A percentile compares a stretch with the other conserved stretches of the same genome.
phyloP scores from a whole-genome alignment of 306 rosid species.

The Pueraria montana region DNA sequence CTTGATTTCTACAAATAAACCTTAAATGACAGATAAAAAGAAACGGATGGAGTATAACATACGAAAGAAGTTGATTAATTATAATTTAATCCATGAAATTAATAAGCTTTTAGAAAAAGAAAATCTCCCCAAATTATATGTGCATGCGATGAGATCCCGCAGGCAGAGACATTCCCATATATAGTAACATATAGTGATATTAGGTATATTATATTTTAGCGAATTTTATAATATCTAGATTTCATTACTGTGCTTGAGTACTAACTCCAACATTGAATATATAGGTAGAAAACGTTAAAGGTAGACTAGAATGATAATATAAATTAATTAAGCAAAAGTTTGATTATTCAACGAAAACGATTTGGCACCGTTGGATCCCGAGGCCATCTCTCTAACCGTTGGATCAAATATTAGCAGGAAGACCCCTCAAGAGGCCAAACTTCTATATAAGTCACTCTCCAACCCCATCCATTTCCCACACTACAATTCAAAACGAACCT shows the following conservation, averaged over 20 bases:
- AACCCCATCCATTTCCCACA: conserved; percentile 25
- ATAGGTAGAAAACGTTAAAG: not conserved
- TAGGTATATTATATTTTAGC: not conserved
- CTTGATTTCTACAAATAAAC: too few species aligned
- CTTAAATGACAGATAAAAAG: too few species aligned
- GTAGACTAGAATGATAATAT: conserved; percentile 5
- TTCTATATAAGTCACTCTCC: conserved; percentile 57
- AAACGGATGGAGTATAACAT: too few species aligned
- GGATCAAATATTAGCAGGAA: conserved; percentile 34
- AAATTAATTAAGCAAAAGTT: not conserved
- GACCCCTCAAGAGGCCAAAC: not conserved
- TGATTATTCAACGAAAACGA: not conserved
- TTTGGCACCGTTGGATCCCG: conserved; percentile 44
- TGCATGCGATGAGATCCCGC: not conserved
- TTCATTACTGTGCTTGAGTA: not conserved
- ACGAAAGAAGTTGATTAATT: not conserved
- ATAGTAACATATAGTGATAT: not conserved
- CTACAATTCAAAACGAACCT: not conserved
- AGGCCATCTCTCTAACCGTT: conserved; percentile 26
- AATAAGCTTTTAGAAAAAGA: not conserved
- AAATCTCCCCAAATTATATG: not conserved
- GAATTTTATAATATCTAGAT: not conserved
- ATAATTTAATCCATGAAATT: not conserved
- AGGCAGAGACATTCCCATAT: not conserved
- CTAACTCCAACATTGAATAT: not conserved